Base-by-base conservation (phyloP, 495 filamentous ascomycete genomes). In the Aspergillus leporis region DNA sequence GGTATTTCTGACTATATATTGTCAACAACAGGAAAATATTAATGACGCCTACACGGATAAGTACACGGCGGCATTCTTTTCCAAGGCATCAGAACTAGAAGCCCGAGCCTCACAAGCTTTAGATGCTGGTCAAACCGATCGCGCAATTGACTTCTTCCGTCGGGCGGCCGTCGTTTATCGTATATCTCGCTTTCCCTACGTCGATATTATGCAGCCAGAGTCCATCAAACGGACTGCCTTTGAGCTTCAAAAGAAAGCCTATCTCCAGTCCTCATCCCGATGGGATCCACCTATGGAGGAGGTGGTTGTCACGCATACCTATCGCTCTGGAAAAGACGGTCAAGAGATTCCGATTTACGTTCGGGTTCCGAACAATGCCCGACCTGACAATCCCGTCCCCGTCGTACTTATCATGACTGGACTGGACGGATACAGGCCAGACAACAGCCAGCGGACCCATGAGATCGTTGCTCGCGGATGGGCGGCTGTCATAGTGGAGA, bases 391-490 rank as follows among this genome's bases (percentile, higher is more conserved):
- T 22, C 80, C 74, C 4, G 75, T 75, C 2, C 87, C 90, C 0
- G 75, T 81, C 4, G 82, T 93, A 4, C 71, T 93, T 19, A 78
- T 92, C 32, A 81, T 92, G 74, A 91, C 87, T 0, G 90, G 90
- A 0, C 76, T 93, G 14, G 90, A 93, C 62, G 90, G 90, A 10
- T 91, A 93, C 65, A 74, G 90, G 14, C 87, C 89, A 0, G 90
- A 93, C 64, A 90, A 92, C 67, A 88, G 86, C n/a, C 78, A 82
- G 40, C 85, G 89, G 36, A 85, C 81, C 54, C 80, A 89, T 36
- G 86, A 89, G 70, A 90, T 86, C 61, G 65, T 84, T 12, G 70
- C 74, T 53, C 83, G 81, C 59, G 85, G 81, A 21, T 88, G 81
- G 85, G 86, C 70, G 23, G 74, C 69, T 1, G 76, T 91, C 4